Evolutionary conservation across 345 rosid genomes (phyloP), one percentile per base, ranked within the genome.

Genomic region (Erodium maritimum): DNA sequence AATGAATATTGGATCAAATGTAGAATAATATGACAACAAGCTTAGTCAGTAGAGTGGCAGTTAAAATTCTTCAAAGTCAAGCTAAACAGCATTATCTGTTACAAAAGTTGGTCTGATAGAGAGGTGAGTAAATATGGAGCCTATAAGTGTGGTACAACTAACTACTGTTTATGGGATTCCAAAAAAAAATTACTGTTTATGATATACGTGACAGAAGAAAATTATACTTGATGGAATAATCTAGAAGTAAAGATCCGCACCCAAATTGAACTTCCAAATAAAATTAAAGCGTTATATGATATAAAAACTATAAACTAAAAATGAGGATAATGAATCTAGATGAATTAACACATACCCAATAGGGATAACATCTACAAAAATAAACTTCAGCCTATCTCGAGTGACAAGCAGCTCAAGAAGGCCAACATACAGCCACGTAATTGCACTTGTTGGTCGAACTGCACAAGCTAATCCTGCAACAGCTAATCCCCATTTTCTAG

Each of bases 391-490:
- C 58, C 80, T 79, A 63, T 78, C 75, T 34, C n/a, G 63, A 5
- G 88, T 66, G 56, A 69, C 20, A 71, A 68, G 57, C 50, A 93
- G 71, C 82, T 93, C 95, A 55, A 89, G 85, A 58, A 76, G 69
- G 65, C 95, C 99, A 73, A 89, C 79, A 63, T 85, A 93, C 23
- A 83, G 63, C 99, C 99, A 93, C 67, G 69, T 85, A 67, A 89
- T 67, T 59, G 90, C 91, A 76, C 90, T 83, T 62, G 97, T 93
- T 52, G 95, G 99, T 71, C 99, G 79, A 62, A 89, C 63, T 55
- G 90, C 91, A 75, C 95, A 89, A 61, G 99, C 87, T 54, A 89
- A 29, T 61, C 90, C 97, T 8, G 96, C 95, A 56, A 80, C 55
- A 61, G 66, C 72, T 81, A 89, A 77, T 63, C 83, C 97, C 87